Base-by-base conservation (phyloP, 2,329 filamentous ascomycete species). In the Thyridium curvatum region DNA sequence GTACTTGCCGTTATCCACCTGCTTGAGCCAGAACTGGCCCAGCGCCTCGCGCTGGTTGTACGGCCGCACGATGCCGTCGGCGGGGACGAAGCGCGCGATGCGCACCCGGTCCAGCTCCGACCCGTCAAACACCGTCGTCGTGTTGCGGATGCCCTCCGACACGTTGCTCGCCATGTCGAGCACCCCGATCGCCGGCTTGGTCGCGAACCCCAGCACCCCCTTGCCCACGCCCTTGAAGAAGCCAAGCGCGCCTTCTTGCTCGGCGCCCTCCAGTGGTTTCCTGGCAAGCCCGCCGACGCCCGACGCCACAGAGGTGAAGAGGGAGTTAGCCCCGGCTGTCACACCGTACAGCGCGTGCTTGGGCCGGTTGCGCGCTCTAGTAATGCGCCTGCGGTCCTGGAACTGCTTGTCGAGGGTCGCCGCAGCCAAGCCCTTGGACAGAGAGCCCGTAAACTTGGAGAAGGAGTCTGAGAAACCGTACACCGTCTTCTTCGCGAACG, bases 141-240 rank as follows among this genome's bases (percentile, higher is more conserved):
- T 98, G 65, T 98, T 98, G 54, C 93, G 89, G 40, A 98, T 94
- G 38, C 93, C 93, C 65, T 98, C 93, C 18, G 89, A 91, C 50
- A 98, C 84, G 59, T 96, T 97, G 55, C 89, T 95, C 1, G 94
- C 93, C 54, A 98, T 82, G 63, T 98, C 93, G 48, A 98, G 89
- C 16, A 95, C 88, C 40, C 94, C 93, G 41, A 98, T 94, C 7
- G 91, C 89, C 3, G 94, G 91, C 62, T 98, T 98, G 9, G 93
- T 98, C 2, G 90, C 89, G n/a, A 97, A 70, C 12, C 93, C 93
- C 2, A 97, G 73, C 15, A 97, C 74, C 15, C 93, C 93, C 66
- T 97, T 98, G 40, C 93, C 93, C 30, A 98, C 86, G 40, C 93
- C 93, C 67, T 98, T 98, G 65, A 98, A 86, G 66, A 98, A 98